These are phyloP conservation scores for Pyricularia sp. DNA, from an alignment of 2,329 filamentous ascomycete genomes.

Conservation along the genomic window DNA sequence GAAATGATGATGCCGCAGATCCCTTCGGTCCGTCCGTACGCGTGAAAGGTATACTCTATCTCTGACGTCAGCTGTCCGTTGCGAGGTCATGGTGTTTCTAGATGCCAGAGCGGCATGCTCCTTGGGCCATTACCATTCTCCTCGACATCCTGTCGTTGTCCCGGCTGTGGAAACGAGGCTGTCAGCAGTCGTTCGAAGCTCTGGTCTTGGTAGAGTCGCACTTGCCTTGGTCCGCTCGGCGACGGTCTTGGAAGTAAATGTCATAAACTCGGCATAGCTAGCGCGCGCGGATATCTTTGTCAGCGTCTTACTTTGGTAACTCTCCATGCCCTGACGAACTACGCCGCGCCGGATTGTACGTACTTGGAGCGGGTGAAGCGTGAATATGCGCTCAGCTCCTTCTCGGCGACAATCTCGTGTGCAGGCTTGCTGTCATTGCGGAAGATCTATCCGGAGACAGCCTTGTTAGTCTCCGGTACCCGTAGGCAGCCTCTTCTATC, in stretches of 20 bases:
- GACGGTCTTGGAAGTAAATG: constrained; percentile 76
- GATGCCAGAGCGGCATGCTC: constrained; percentile 9
- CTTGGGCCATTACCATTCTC: constrained; percentile 50
- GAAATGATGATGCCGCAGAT: constrained; percentile 70
- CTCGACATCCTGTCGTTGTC: constrained; percentile 77
- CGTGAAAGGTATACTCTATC: constrained; percentile 63
- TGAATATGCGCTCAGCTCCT: constrained; percentile 69
- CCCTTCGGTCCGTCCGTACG: constrained; percentile 66
- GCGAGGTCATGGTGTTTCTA: neutral
- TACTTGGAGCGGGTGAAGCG: constrained; percentile 70
- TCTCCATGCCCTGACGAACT: neutral
- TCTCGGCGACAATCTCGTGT: constrained; percentile 66
- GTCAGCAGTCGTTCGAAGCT: neutral
- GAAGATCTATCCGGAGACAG: constrained; percentile 49
- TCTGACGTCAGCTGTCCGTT: constrained; percentile 4
- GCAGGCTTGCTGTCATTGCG: constrained; percentile 70
- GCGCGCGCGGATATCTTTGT: neutral
- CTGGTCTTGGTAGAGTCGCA: neutral
- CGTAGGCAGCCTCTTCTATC: neutral
- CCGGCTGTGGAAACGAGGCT: constrained; percentile 31
- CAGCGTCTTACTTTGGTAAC: neutral
- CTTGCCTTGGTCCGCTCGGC: constrained; percentile 60
- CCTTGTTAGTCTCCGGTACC: neutral
- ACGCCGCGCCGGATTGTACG: constrained; percentile 10
- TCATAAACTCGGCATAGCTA: constrained; percentile 54